phyloP scores from a whole-genome alignment of 345 rosid species.

The Crucihimalaya himalaica region DNA sequence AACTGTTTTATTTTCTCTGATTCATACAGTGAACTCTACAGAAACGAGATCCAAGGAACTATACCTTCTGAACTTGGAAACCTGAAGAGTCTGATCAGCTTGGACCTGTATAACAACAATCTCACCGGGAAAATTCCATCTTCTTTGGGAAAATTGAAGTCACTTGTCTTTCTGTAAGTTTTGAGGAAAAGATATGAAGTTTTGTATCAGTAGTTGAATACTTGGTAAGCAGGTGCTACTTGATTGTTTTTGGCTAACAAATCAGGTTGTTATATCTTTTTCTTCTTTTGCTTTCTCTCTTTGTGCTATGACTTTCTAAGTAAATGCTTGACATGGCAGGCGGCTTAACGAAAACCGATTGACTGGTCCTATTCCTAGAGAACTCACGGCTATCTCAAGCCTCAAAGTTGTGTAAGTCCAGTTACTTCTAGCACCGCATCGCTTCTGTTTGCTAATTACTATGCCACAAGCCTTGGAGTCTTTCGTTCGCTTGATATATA shows the following conservation, averaged over 20 bases:
- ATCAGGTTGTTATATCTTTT: too few relatives aligned
- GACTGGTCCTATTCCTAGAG: slow-evolving; percentile 65
- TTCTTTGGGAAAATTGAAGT: slow-evolving; percentile 71
- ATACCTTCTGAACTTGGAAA: slow-evolving; percentile 76
- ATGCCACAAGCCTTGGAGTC: neutral
- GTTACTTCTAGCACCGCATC: neutral
- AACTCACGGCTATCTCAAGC: slow-evolving; percentile 10
- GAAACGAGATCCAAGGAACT: slow-evolving; percentile 72
- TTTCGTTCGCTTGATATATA: neutral
- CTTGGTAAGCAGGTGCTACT: neutral
- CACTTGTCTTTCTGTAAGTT: slow-evolving; percentile 82
- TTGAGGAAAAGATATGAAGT: neutral
- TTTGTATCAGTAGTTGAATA: neutral
- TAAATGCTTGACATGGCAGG: slow-evolving; percentile 23
- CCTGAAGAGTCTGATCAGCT: slow-evolving; percentile 75
- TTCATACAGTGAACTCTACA: slow-evolving; percentile 67
- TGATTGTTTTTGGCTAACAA: neutral
- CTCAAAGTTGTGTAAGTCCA: slow-evolving; percentile 38
- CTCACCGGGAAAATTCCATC: slow-evolving; percentile 71
- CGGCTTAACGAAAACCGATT: slow-evolving; percentile 76
- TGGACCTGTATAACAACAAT: slow-evolving; percentile 89
- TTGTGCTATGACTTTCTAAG: neutral
- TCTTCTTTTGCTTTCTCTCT: neutral
- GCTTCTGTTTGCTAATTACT: neutral
- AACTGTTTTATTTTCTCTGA: neutral